Conservation (phyloP, 768 basidiomycete species). For the Inosperma sp. region DNA sequence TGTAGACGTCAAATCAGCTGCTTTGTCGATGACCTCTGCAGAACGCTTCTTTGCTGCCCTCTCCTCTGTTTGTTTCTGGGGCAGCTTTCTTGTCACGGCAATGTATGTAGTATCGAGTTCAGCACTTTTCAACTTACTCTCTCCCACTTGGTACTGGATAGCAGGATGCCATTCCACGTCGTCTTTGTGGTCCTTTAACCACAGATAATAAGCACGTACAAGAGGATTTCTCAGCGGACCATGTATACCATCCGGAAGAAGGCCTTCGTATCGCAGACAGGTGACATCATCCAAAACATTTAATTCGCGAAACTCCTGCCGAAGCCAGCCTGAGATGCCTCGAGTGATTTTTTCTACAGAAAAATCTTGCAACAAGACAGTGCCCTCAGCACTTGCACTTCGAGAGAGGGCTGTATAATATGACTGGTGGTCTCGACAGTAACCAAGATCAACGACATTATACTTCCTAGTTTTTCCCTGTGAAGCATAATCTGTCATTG, state of each 20-base stretch:
- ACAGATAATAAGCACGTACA: neutral
- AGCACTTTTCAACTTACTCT: neutral
- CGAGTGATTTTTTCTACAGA: constrained; percentile 19
- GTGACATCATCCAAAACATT: constrained; percentile 36
- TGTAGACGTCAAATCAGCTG: too few relatives aligned
- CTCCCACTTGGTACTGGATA: neutral
- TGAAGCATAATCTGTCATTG: constrained; percentile 32
- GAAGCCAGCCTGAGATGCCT: constrained; percentile 21
- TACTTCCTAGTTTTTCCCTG: constrained; percentile 28
- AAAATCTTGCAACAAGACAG: constrained; percentile 29
- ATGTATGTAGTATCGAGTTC: neutral
- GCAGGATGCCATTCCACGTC: neutral
- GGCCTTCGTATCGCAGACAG: constrained; percentile 18
- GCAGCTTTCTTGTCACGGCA: too few relatives aligned
- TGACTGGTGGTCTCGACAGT: constrained; percentile 19
- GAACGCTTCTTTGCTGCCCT: neutral
- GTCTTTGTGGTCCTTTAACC: neutral
- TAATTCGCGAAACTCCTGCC: constrained; percentile 32
- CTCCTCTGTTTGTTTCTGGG: neutral
- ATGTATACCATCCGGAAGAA: constrained; percentile 13
- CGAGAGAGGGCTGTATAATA: constrained; percentile 30
- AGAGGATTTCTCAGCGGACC: neutral
- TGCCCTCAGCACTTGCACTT: constrained; percentile 25
- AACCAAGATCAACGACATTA: constrained; percentile 29
- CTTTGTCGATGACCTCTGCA: neutral